Percentiles rank a stretch among this genome's conserved stretches.
phyloP scores from a whole-genome alignment of 768 basidiomycete genomes.

The Pholiota microspora region DNA sequence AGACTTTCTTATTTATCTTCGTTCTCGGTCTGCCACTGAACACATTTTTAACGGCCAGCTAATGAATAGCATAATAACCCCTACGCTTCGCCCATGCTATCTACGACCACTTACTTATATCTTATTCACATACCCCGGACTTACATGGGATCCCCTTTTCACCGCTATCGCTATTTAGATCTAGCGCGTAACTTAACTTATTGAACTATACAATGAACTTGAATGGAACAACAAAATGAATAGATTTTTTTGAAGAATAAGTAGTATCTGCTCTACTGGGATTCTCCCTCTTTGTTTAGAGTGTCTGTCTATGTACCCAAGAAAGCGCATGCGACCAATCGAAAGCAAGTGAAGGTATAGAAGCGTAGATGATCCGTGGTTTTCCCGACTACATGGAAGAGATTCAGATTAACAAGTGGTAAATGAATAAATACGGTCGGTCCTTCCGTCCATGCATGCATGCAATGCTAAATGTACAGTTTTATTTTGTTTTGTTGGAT shows the following conservation, averaged over 20 bases:
- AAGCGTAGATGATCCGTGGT: background rate
- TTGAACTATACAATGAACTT: too few species aligned
- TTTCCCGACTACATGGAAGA: background rate
- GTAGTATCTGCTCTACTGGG: background rate
- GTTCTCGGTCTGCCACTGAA: background rate
- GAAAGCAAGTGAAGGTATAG: background rate
- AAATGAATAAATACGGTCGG: background rate
- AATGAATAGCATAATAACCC: background rate
- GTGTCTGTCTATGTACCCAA: background rate
- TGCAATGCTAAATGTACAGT: background rate
- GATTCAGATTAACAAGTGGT: background rate
- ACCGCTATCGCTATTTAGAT: background rate
- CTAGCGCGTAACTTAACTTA: background rate
- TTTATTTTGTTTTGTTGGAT: background rate
- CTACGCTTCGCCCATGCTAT: background rate
- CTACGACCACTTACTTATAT: background rate
- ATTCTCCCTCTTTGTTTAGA: background rate
- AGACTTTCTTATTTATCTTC: background rate
- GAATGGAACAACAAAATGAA: too few species aligned
- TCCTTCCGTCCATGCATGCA: background rate
- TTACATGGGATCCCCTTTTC: background rate
- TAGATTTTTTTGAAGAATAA: background rate
- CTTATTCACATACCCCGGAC: constrained; percentile 4
- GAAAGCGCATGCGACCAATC: background rate
- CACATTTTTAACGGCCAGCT: constrained; percentile 1